Conservation (phyloP, 1,139 yeast species). For the Geotrichum histeridarum region DNA sequence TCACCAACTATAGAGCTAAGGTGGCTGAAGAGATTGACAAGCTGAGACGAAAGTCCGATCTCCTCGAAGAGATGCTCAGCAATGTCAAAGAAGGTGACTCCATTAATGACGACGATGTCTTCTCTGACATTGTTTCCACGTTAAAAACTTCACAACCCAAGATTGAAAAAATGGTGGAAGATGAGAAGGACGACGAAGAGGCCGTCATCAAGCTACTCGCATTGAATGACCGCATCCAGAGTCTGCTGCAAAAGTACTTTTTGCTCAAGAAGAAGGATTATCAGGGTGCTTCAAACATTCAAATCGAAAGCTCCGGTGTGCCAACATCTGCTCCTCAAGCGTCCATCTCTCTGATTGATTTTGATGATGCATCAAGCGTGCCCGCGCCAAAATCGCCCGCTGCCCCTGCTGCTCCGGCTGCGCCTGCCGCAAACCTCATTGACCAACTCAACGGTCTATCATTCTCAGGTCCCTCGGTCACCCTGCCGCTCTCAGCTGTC, state of each 20-base stretch:
- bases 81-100: conserved; percentile 52
- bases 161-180: conserved; percentile 74
- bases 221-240: conserved; percentile 73
- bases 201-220: conserved; percentile 61
- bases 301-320: conserved; percentile 39
- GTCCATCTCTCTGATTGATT: conserved; percentile 64
- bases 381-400: neutral
- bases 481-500: conserved; percentile 3
- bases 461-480: conserved; percentile 6
- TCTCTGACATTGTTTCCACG: conserved; percentile 70
- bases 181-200: conserved; percentile 56
- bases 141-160: conserved; percentile 84
- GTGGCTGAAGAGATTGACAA: conserved; percentile 81
- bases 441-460: conserved; percentile 60
- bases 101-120: conserved; percentile 47
- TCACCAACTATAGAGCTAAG: conserved; percentile 79
- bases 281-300: conserved; percentile 55
- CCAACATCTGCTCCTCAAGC: conserved; percentile 25
- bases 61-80: conserved; percentile 81
- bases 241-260: conserved; percentile 62
- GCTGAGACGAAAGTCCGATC: conserved; percentile 80
- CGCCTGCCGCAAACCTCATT: conserved; percentile 47
- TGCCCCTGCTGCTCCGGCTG: conserved; percentile 6
- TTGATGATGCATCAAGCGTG: conserved; percentile 49
- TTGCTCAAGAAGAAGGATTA: conserved; percentile 61